Evolutionary conservation across 225 moss, liverwort and hornwort genomes (phyloP).

Genomic region (Anthoceros angustus): DNA sequence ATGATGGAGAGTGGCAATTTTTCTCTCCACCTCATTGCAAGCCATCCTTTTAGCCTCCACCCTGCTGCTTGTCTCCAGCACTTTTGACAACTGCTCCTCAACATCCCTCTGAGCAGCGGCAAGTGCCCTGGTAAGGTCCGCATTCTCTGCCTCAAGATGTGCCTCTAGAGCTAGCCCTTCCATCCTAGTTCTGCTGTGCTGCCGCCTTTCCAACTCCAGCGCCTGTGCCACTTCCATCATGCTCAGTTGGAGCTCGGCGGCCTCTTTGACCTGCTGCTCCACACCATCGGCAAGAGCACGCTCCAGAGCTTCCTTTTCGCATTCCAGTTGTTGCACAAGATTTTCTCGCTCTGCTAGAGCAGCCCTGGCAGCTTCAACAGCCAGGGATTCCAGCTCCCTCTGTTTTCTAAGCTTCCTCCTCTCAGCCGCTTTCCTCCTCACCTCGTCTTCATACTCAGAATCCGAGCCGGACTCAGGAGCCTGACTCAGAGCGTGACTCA

Average conservation of each 20-base stretch:
- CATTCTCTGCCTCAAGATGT: constrained; percentile 64
- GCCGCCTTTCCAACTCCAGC: constrained; percentile 61
- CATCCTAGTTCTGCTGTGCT: constrained; percentile 39
- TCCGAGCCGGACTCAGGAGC: constrained; percentile 13
- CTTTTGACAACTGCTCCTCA: constrained; percentile 47
- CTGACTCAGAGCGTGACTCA: constrained; percentile 19
- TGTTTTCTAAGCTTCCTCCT: constrained; percentile 37
- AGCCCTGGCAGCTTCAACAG: constrained; percentile 49
- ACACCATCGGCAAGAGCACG: constrained; percentile 49
- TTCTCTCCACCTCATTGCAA: constrained; percentile 58
- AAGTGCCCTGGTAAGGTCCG: constrained; percentile 55
- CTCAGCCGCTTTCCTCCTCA: constrained; percentile 33
- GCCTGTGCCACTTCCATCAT: constrained; percentile 61
- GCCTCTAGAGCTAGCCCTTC: constrained; percentile 56
- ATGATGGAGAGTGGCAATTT: constrained; percentile 32
- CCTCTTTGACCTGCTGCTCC: constrained; percentile 65
- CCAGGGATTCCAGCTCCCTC: constrained; percentile 35
- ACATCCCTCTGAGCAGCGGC: constrained; percentile 63
- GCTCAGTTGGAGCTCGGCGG: constrained; percentile 50
- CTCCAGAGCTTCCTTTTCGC: constrained; percentile 51
- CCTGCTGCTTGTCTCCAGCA: constrained; percentile 38
- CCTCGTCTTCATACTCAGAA: constrained; percentile 56
- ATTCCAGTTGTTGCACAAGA: constrained; percentile 41
- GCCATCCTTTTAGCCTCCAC: constrained; percentile 53
- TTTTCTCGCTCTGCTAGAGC: constrained; percentile 52